Evolutionary conservation across 2,329 filamentous ascomycete species (phyloP).

Genomic region (Colletotrichum brevisporum): DNA sequence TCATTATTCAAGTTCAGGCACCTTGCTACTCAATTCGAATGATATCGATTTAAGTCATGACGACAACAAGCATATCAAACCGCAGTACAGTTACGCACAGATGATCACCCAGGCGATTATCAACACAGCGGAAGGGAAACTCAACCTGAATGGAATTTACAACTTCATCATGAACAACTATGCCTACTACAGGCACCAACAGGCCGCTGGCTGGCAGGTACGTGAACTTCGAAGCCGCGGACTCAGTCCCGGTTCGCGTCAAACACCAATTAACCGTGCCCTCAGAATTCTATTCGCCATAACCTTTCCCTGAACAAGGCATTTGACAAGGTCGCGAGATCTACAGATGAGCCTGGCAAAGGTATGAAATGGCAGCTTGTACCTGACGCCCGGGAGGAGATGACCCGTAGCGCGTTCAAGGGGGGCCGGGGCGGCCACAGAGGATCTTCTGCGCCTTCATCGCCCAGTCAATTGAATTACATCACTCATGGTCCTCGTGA

Average conservation of each 20-base stretch:
- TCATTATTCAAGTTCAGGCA: slow-evolving; percentile 53
- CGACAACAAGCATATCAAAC: slow-evolving; percentile 90
- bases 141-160: slow-evolving; percentile 94
- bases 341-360: slow-evolving; percentile 96
- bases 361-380: slow-evolving; percentile 99
- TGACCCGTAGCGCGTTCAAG: slow-evolving; percentile 79
- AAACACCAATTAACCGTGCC: slow-evolving; percentile 44
- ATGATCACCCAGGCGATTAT: slow-evolving; percentile 98
- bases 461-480: slow-evolving; percentile 72
- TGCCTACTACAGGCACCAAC: slow-evolving; percentile 90
- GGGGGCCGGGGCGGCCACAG: slow-evolving; percentile 75
- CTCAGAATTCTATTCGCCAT: slow-evolving; percentile 93
- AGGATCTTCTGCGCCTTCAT: slow-evolving; percentile 80
- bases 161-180: slow-evolving; percentile 92
- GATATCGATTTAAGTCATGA: slow-evolving; percentile 86
- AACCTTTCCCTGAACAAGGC: slow-evolving; percentile 95
- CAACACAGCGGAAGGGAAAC: slow-evolving; percentile 86
- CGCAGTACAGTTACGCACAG: slow-evolving; percentile 95
- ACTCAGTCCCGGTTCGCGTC: not conserved
- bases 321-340: slow-evolving; percentile 92
- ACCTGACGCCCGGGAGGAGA: slow-evolving; percentile 86
- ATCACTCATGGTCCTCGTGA: slow-evolving; percentile 72
- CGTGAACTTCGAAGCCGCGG: slow-evolving; percentile 46
- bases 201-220: slow-evolving; percentile 88
- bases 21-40: slow-evolving; percentile 63